Conservation (phyloP, 495 filamentous ascomycete genomes). For the Physcia stellaris region DNA sequence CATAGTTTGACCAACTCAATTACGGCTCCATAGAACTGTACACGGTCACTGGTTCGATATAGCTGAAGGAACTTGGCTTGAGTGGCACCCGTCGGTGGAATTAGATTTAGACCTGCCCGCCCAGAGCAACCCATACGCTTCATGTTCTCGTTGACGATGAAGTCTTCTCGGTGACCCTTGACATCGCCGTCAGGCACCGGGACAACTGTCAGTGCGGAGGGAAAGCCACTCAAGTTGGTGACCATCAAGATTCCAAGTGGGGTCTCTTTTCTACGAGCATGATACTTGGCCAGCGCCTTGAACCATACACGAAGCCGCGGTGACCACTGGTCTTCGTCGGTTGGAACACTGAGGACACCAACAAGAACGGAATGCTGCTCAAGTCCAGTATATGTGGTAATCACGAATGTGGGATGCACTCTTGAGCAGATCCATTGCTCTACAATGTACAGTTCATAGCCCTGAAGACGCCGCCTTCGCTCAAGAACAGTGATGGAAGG, state of each 20-base stretch:
- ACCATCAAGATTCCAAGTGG: constrained; percentile 77
- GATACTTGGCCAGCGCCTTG: constrained; percentile 66
- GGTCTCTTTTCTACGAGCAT: constrained; percentile 73
- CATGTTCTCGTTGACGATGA: constrained; percentile 89
- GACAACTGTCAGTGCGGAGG: constrained; percentile 79
- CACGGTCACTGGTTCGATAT: constrained; percentile 72
- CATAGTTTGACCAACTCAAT: constrained; percentile 85
- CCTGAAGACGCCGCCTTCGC: constrained; percentile 51
- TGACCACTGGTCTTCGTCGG: constrained; percentile 71
- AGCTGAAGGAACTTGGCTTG: constrained; percentile 85
- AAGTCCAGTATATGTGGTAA: constrained; percentile 88
- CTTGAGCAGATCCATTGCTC: constrained; percentile 98
- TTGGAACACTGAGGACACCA: constrained; percentile 72
- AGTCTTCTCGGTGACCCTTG: constrained; percentile 63
- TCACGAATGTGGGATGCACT: constrained; percentile 77
- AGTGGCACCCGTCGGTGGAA: constrained; percentile 61
- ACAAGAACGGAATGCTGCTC: constrained; percentile 60
- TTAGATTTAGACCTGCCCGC: constrained; percentile 68
- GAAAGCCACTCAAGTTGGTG: constrained; percentile 82
- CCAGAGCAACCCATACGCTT: constrained; percentile 89
- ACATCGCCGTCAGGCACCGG: constrained; percentile 78
- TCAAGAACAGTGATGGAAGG: constrained; percentile 61
- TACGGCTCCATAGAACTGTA: constrained; percentile 62
- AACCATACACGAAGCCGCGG: constrained; percentile 69
- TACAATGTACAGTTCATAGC: constrained; percentile 89